These are phyloP conservation scores for Thelonectria olida DNA, from an alignment of 2,329 filamentous ascomycete species.

Conservation along the genomic window DNA sequence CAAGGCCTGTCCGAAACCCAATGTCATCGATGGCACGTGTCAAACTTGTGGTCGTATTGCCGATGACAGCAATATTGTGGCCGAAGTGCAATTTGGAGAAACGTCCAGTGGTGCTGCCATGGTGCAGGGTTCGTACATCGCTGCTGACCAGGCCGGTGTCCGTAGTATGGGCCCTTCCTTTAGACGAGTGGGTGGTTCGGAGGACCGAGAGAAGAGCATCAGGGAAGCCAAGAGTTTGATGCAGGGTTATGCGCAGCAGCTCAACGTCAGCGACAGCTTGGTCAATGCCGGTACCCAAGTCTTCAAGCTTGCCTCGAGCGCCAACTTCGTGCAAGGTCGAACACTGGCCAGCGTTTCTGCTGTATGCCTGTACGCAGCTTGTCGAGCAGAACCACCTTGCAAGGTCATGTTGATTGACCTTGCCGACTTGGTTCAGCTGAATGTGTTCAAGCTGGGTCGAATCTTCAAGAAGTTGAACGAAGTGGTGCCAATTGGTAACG, in stretches of 20 bases:
- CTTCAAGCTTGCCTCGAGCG: conserved; percentile 77
- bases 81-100: conserved; percentile 92
- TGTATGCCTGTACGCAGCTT: conserved; percentile 91
- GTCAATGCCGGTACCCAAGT: conserved; percentile 74
- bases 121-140: conserved; percentile 89
- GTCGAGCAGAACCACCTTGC: conserved; percentile 80
- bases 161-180: conserved; percentile 72
- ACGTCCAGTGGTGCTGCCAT: conserved; percentile 84
- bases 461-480: conserved; percentile 87
- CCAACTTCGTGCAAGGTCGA: conserved; percentile 87
- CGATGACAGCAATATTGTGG: conserved; percentile 87
- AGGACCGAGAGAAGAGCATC: conserved; percentile 68
- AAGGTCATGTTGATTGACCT: conserved; percentile 95
- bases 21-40: conserved; percentile 76
- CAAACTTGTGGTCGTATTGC: conserved; percentile 85
- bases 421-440: conserved; percentile 82
- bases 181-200: conserved; percentile 65
- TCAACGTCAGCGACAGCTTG: conserved; percentile 68
- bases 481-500: conserved; percentile 74
- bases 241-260: conserved; percentile 68
- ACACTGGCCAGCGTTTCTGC: conserved; percentile 85
- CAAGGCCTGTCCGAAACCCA: conserved; percentile 67
- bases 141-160: conserved; percentile 84
- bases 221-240: conserved; percentile 67
- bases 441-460: conserved; percentile 91